Percentiles rank a stretch among this genome's conserved stretches.
phyloP scores from a whole-genome alignment of 1,284 basidiomycete species.

The Pseudozyma thailandica region DNA sequence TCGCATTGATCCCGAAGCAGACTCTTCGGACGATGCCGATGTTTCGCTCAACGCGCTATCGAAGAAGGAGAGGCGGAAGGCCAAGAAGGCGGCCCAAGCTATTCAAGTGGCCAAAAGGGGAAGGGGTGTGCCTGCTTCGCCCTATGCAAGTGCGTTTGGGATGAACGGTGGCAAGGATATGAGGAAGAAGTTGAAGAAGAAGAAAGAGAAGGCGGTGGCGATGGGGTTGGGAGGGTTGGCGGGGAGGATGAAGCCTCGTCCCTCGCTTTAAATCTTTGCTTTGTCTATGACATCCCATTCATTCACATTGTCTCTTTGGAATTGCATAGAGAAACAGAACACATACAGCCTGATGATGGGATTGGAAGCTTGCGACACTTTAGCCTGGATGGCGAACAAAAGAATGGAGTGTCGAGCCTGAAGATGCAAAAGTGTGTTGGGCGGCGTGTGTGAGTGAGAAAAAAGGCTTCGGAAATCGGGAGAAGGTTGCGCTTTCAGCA shows the following conservation, averaged over 20 bases:
- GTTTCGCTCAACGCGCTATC: conserved; percentile 7
- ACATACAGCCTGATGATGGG: no score
- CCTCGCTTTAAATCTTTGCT: conserved; percentile 2
- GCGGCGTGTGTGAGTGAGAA: no score
- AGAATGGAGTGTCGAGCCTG: no score
- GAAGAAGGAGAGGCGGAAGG: conserved; percentile 40
- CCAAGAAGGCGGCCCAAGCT: conserved; percentile 34
- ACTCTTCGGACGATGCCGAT: conserved; percentile 10
- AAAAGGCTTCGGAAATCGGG: no score
- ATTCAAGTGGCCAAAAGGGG: conserved; percentile 9
- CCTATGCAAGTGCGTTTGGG: conserved; percentile 30
- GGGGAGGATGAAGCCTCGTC: conserved; percentile 28
- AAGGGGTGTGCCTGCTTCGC: conserved; percentile 24
- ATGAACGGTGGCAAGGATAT: background rate
- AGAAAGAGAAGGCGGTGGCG: conserved; percentile 8
- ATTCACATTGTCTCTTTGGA: no score
- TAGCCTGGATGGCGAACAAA: no score
- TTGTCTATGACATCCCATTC: background rate
- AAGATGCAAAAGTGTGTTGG: no score
- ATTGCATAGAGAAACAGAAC: background rate
- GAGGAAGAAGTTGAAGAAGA: conserved; percentile 32
- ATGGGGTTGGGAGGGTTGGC: conserved; percentile 19
- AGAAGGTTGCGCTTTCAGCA: no score
- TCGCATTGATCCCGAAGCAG: conserved; percentile 13
- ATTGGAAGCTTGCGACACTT: no score